phyloP scores from a whole-genome alignment of 2,329 filamentous ascomycete species.

The Blastomyces emzantsi region DNA sequence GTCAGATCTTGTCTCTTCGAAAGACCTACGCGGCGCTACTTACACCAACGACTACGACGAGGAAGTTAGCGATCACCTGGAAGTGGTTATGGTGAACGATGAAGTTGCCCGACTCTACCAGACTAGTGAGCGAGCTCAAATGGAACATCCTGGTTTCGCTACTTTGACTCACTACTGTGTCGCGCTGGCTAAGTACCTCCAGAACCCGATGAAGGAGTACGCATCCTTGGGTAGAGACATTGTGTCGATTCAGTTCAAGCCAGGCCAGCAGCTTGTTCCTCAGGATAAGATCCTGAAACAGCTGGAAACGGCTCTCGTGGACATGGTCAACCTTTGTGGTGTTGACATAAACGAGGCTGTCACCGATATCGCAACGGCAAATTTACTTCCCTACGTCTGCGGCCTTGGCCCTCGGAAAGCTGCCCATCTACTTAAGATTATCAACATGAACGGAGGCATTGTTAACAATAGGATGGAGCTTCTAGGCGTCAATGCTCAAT shows the following conservation, averaged over 20 bases:
- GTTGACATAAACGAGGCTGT: constrained; percentile 93
- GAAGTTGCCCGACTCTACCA: constrained; percentile 96
- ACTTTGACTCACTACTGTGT: constrained; percentile 82
- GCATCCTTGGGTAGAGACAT: constrained; percentile 85
- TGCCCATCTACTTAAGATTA: constrained; percentile 72
- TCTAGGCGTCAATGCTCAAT: constrained; percentile 74
- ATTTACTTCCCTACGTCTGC: constrained; percentile 80
- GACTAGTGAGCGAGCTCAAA: constrained; percentile 67
- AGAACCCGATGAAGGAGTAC: constrained; percentile 95
- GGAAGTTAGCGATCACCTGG: constrained; percentile 67
- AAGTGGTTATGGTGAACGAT: constrained; percentile 88
- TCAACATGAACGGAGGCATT: constrained; percentile 81
- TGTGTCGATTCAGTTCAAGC: constrained; percentile 75
- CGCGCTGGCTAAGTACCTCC: constrained; percentile 79
- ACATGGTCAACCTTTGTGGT: constrained; percentile 95
- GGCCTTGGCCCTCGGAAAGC: constrained; percentile 91
- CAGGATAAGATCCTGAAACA: constrained; percentile 78
- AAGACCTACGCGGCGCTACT: constrained; percentile 67
- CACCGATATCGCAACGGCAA: constrained; percentile 69
- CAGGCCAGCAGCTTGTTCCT: constrained; percentile 79
- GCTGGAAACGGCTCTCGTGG: constrained; percentile 93
- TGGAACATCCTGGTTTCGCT: constrained; percentile 71
- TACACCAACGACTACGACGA: constrained; percentile 76
- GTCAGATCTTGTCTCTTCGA: constrained; percentile 66
- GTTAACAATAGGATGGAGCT: constrained; percentile 80